Evolutionary conservation across 352 stramenopile genomes (phyloP).

Genomic region (Poterioochromonas sp.): DNA sequence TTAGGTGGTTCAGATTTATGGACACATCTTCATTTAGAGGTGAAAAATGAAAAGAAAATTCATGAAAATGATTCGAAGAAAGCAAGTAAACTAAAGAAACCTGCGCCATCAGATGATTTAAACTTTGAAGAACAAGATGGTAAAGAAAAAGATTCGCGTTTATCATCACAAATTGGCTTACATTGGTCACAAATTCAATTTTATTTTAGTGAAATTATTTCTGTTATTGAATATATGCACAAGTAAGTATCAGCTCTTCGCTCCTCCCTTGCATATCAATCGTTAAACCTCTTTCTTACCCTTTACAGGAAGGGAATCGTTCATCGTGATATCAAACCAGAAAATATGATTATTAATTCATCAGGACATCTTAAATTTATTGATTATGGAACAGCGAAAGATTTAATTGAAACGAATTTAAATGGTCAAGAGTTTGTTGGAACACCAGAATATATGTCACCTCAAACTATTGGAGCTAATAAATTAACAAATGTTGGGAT

Average conservation of each 20-base stretch:
- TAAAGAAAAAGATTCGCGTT: too few species aligned
- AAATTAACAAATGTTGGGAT: constrained; percentile 39
- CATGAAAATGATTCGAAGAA: not conserved
- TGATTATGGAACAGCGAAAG: constrained; percentile 77
- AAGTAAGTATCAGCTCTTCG: not conserved
- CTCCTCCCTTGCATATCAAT: not conserved
- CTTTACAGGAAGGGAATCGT: constrained; percentile 61
- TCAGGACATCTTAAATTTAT: constrained; percentile 61
- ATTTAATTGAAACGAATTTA: constrained; percentile 62
- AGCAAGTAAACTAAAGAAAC: not conserved
- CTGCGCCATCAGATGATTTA: too few species aligned
- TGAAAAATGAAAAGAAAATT: not conserved
- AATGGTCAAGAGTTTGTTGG: constrained; percentile 80
- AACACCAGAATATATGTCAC: constrained; percentile 77
- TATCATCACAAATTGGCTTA: constrained; percentile 54
- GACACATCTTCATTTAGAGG: constrained; percentile 65
- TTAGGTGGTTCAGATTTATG: constrained; percentile 81
- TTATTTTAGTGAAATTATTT: constrained; percentile 72
- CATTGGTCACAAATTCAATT: constrained; percentile 66
- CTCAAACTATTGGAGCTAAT: constrained; percentile 52
- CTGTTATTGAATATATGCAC: constrained; percentile 85
- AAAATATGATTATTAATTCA: constrained; percentile 81
- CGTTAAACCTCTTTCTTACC: not conserved
- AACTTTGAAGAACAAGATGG: too few species aligned
- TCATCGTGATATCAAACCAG: constrained; percentile 61